These are phyloP conservation scores for Penicillium sp. DNA, from an alignment of 2,329 filamentous ascomycete genomes.

Conservation along the genomic window DNA sequence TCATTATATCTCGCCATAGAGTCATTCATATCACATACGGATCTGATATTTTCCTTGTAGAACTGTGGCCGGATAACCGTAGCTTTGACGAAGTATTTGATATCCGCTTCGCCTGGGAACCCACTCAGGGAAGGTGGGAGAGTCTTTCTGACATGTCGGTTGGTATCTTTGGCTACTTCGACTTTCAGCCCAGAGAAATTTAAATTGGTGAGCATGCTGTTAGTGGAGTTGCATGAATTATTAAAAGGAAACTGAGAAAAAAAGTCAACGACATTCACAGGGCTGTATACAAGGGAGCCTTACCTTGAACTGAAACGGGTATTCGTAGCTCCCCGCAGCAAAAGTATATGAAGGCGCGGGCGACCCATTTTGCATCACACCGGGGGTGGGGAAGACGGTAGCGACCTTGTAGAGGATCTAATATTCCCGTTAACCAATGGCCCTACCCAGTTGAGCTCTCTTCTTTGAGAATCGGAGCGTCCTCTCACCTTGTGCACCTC, in stretches of 20 bases:
- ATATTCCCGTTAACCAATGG: constrained; percentile 4
- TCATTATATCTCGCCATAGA: neutral
- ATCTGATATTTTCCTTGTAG: constrained; percentile 85
- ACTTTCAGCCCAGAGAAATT: constrained; percentile 48
- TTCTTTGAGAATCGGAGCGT: neutral
- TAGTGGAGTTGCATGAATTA: constrained; percentile 48
- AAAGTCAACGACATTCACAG: neutral
- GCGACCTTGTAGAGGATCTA: constrained; percentile 51
- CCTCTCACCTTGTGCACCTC: constrained; percentile 51
- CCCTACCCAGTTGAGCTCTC: neutral
- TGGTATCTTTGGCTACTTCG: constrained; percentile 46
- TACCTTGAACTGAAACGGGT: constrained; percentile 54
- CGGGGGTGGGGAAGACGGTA: constrained; percentile 49
- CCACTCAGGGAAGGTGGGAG: constrained; percentile 87
- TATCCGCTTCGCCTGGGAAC: constrained; percentile 83
- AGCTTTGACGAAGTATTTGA: constrained; percentile 93
- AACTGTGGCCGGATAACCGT: constrained; percentile 86
- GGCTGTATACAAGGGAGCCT: neutral
- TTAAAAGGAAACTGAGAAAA: constrained; percentile 49
- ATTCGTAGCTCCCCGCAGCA: constrained; percentile 48
- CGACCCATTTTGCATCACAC: constrained; percentile 39
- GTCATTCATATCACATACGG: constrained; percentile 31
- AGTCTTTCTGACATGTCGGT: constrained; percentile 76
- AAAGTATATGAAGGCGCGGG: constrained; percentile 46
- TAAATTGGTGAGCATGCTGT: constrained; percentile 49